Percentiles rank a stretch among this genome's conserved stretches.
Evolutionary conservation across 495 filamentous ascomycete species (phyloP).

Genomic region (Podospora appendiculata): DNA sequence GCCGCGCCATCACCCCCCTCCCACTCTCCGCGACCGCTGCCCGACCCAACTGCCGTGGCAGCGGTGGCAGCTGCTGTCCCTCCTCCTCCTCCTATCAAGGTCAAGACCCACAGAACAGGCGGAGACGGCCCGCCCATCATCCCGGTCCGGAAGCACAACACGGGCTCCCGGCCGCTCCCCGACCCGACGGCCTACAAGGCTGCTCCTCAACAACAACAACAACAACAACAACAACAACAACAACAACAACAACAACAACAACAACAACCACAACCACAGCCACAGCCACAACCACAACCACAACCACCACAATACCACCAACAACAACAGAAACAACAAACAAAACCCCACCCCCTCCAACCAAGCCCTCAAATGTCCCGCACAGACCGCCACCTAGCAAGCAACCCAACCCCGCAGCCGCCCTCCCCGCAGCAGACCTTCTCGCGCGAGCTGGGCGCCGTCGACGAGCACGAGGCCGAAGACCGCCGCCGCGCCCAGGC

Average conservation of each 20-base stretch:
- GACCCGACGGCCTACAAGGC: slow-evolving; percentile 24
- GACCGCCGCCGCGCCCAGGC: slow-evolving; percentile 56
- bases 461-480: slow-evolving; percentile 57
- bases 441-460: slow-evolving; percentile 48
- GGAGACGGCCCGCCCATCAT: slow-evolving; percentile 22
- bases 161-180: slow-evolving; percentile 25
- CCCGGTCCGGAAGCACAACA: slow-evolving; percentile 18
- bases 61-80: slow-evolving; percentile 6
- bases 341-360: neutral
- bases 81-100: slow-evolving; percentile 6
- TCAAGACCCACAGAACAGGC: slow-evolving; percentile 17
- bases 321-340: slow-evolving; percentile 4
- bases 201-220: slow-evolving; percentile 9
- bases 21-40: slow-evolving; percentile 28
- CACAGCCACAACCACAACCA: slow-evolving; percentile 21
- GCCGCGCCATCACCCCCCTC: slow-evolving; percentile 6
- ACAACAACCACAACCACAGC: slow-evolving; percentile 12
- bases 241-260: slow-evolving; percentile 4
- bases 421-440: slow-evolving; percentile 33
- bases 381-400: slow-evolving; percentile 36
- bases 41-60: slow-evolving; percentile 24
- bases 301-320: slow-evolving; percentile 6
- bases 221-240: neutral
- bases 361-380: slow-evolving; percentile 24
- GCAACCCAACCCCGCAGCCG: slow-evolving; percentile 30